Evolutionary conservation across 2,329 filamentous ascomycete species (phyloP).

Genomic region (Xenoacremonium recifei): DNA sequence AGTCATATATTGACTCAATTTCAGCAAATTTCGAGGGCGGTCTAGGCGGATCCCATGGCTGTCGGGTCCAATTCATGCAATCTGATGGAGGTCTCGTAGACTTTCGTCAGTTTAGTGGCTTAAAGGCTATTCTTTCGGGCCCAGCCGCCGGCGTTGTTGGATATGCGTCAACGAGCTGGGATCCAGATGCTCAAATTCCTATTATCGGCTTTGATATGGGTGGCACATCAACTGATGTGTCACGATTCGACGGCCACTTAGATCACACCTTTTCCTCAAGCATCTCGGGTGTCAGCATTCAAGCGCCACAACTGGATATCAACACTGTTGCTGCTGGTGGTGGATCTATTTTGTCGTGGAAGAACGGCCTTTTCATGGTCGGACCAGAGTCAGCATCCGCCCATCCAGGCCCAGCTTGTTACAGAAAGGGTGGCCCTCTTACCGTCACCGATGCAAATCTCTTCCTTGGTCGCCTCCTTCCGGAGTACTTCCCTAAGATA

Average conservation of each 20-base stretch:
- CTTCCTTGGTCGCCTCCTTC: constrained; percentile 57
- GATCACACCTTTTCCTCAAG: constrained; percentile 72
- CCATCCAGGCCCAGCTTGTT: constrained; percentile 69
- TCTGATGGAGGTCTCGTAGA: constrained; percentile 22
- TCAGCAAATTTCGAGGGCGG: constrained; percentile 16
- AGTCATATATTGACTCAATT: constrained; percentile 32
- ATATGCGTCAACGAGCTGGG: constrained; percentile 10
- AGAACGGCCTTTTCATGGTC: constrained; percentile 68
- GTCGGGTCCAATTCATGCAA: constrained; percentile 18
- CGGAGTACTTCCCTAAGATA: constrained; percentile 57
- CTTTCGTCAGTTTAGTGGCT: constrained; percentile 21
- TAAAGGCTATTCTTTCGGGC: constrained; percentile 19
- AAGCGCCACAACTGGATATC: constrained; percentile 70
- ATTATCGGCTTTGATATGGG: constrained; percentile 34
- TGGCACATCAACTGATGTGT: constrained; percentile 72
- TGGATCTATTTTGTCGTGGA: constrained; percentile 58
- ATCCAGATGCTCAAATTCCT: constrained; percentile 15
- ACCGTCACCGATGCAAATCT: constrained; percentile 72
- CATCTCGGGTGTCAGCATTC: constrained; percentile 67
- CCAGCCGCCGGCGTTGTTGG: constrained; percentile 19
- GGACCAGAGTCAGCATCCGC: constrained; percentile 70
- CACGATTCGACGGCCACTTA: constrained; percentile 64
- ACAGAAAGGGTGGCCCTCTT: constrained; percentile 65
- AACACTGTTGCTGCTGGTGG: constrained; percentile 61
- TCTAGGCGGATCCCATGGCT: constrained; percentile 9